phyloP scores from a whole-genome alignment of 2,329 filamentous ascomycete genomes.

The Fusarium humuli region DNA sequence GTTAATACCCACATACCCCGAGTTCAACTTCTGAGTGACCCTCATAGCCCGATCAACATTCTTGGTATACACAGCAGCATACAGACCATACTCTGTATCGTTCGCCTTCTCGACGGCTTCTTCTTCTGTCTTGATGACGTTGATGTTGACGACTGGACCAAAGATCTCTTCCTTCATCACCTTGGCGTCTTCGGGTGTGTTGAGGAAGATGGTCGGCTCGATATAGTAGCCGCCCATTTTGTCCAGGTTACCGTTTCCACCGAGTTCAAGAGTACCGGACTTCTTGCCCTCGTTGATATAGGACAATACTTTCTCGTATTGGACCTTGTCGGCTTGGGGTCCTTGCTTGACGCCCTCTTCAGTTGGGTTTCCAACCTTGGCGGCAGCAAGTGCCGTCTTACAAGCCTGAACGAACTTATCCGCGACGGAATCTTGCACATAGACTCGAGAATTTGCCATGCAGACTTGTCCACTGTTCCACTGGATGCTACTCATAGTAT shows the following conservation, averaged over 20 bases:
- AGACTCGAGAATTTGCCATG: slow-evolving; percentile 68
- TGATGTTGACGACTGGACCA: slow-evolving; percentile 71
- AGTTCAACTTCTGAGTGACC: slow-evolving; percentile 64
- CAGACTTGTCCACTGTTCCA: slow-evolving; percentile 69
- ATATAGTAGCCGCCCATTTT: slow-evolving; percentile 29
- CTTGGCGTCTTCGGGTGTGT: slow-evolving; percentile 48
- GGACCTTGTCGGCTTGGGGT: slow-evolving; percentile 28
- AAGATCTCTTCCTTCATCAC: slow-evolving; percentile 73
- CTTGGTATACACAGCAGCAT: slow-evolving; percentile 67
- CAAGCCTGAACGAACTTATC: slow-evolving; percentile 20
- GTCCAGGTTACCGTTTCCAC: slow-evolving; percentile 19
- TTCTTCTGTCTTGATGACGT: slow-evolving; percentile 53
- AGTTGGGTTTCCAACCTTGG: slow-evolving; percentile 13
- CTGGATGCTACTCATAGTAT: slow-evolving; percentile 58
- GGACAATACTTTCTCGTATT: slow-evolving; percentile 23
- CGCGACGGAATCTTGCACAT: slow-evolving; percentile 65
- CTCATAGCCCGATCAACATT: slow-evolving; percentile 61
- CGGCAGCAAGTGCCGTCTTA: slow-evolving; percentile 11
- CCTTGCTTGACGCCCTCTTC: slow-evolving; percentile 19
- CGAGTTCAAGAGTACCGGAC: slow-evolving; percentile 11
- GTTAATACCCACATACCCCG: slow-evolving; percentile 71
- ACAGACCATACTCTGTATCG: slow-evolving; percentile 66
- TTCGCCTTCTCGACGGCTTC: slow-evolving; percentile 52
- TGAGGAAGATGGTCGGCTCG: slow-evolving; percentile 34
- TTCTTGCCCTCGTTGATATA: slow-evolving; percentile 35